Base-by-base conservation (phyloP, 306 rosid genomes). In the Cicer bijugum region DNA sequence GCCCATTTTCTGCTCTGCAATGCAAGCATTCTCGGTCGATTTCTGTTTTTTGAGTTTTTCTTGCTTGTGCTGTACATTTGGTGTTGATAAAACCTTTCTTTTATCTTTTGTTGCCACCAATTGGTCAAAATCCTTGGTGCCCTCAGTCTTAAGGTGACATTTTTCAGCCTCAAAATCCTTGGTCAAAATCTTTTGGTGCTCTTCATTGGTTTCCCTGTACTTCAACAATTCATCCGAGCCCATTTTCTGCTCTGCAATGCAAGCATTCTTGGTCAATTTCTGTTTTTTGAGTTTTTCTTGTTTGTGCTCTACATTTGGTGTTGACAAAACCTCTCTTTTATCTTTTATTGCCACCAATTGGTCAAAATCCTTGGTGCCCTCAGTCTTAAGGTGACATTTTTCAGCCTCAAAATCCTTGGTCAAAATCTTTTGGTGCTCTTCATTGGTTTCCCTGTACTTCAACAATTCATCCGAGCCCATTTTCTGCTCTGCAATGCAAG, bases 1-100 rank as follows among this genome's bases (percentile, higher is more conserved):
- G 44, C 74, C 59, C 12, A 28, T 71, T 48, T 64, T 71, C 74
- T 61, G 71, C 80, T 80, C 58, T 7, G 80, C 67, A 78, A 15
- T 69, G 48, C 47, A 12, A 8, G 61, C 60, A 75, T 74, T 74
- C 55, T 47, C 72, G 46, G 71, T 68, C 65, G 78, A 47, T 81
- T 81, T 86, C 39, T 48, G 81, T 79, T 83, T 88, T 83, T 86
- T 87, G 69, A 45, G 52, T 35, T 19, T 57, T 46, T 44, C 37
- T 69, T 82, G 82, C 81, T 42, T 62, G 38, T 17, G 43, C 62
- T 73, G 82, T 44, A 76, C 68, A 83, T 48, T 40, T 60, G 76
- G 63, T 40, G 45, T 37, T 44, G 69, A 28, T 43, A 39, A 19
- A 68, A 50, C 37, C 16, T 12, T 74, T 71, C 79, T 82, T 72